Evolutionary conservation across 495 filamentous ascomycete genomes (phyloP), one percentile per base, ranked within the genome.

Genomic region (Hypoxylon trugodes): DNA sequence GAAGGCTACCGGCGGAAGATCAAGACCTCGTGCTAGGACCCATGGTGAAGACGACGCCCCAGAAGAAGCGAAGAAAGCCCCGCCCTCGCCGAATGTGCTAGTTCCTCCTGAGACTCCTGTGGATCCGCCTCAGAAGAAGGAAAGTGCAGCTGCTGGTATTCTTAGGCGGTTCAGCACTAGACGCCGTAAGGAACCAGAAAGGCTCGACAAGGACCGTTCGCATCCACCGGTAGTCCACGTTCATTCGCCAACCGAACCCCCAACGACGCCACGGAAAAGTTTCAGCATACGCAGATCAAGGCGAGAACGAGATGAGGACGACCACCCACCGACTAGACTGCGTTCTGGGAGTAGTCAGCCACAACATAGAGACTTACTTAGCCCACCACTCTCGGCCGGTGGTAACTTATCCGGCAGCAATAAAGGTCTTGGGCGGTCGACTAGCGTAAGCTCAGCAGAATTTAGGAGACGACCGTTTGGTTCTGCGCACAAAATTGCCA

Each of bases 21-120:
- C 90, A 21, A 84, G 95, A 43, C 92, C 92, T 8, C 84, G 95
- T 37, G 93, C 95, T 24, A 80, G 96, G 53, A 98, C 95, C 0
- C 96, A 98, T 70, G 96, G 95, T 36, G 95, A 98, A 74, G 95
- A 98, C 61, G 96, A 99, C 28, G 84, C 93, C 12, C 79, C 86
- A 2, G 90, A 95, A 45, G 84, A 82, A 2, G 77, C 91, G 75
- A 91, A 92, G 74, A 89, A 88, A 68, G 74, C 89, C 13, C 87
- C 92, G 8, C 68, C 72, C 64, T 90, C 66, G 73, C 83, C 50
- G 69, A 81, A 56, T 30, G 40, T 47, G 16, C 68, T 58, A 35
- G 32, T 26, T 37, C 80, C 57, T 80, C 87, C 69, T 73, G 80
- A 83, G 10, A 77, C 84, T 0, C 81, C 81, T 1, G 78, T 84